A percentile compares a stretch with the other conserved stretches of the same genome.
These are phyloP conservation scores for Microthlaspi erraticum DNA, from an alignment of 345 rosid genomes.

Conservation along the genomic window DNA sequence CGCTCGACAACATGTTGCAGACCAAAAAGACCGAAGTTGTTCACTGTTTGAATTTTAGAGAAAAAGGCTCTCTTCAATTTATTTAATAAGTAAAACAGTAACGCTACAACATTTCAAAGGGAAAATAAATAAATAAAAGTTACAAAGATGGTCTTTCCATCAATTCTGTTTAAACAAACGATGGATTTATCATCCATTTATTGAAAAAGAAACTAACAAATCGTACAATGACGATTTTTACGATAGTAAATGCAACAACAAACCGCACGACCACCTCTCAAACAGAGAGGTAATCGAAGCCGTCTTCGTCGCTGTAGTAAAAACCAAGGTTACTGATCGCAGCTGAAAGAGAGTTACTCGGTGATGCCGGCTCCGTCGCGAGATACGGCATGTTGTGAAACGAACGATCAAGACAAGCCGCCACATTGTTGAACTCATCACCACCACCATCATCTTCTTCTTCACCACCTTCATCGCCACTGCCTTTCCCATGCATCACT, in stretches of 20 bases:
- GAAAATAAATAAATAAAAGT: background rate
- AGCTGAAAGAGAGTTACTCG: slow-evolving; percentile 66
- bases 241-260: slow-evolving; percentile 9
- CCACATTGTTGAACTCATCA: slow-evolving; percentile 48
- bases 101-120: slow-evolving; percentile 4
- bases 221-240: slow-evolving; percentile 26
- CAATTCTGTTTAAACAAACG: no score
- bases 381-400: slow-evolving; percentile 96
- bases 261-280: slow-evolving; percentile 22
- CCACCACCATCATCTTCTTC: slow-evolving; percentile 20
- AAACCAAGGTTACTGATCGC: slow-evolving; percentile 70
- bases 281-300: slow-evolving; percentile 21
- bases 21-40: background rate
- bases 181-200: slow-evolving; percentile 30
- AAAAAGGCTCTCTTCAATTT: background rate
- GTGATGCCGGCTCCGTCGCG: slow-evolving; percentile 45
- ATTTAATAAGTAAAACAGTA: background rate
- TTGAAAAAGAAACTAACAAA: slow-evolving; percentile 28
- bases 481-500: slow-evolving; percentile 37
- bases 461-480: slow-evolving; percentile 15
- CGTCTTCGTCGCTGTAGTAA: slow-evolving; percentile 63
- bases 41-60: background rate
- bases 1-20: no score
- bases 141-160: no score
- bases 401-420: slow-evolving; percentile 63